These are phyloP conservation scores for Saururus chinensis DNA, from an alignment of 164 flowering plant genomes.

Conservation along the genomic window DNA sequence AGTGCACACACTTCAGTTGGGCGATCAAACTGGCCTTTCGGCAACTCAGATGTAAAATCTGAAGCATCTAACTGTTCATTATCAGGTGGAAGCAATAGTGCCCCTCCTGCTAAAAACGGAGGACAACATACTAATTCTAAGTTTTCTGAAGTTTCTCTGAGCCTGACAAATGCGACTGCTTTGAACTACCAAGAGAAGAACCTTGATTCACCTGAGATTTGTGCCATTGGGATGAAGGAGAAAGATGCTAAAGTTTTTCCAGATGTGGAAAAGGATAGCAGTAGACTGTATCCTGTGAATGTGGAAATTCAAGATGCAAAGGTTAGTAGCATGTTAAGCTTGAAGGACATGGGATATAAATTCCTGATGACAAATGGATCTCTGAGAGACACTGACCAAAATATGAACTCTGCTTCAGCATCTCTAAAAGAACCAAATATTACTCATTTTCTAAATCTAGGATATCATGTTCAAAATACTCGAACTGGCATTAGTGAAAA, in stretches of 20 bases:
- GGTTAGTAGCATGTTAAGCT: background rate
- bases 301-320: constrained; percentile 16
- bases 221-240: constrained; percentile 24
- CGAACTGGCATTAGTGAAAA: constrained; percentile 19
- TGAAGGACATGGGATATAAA: constrained; percentile 5
- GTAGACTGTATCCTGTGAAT: constrained; percentile 4
- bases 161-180: constrained; percentile 15
- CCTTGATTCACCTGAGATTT: constrained; percentile 19
- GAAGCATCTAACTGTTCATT: constrained; percentile 3
- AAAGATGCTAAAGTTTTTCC: constrained; percentile 11
- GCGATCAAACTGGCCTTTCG: background rate
- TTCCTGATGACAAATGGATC: constrained; percentile 1
- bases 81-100: constrained; percentile 8
- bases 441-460: constrained; percentile 12
- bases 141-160: constrained; percentile 16
- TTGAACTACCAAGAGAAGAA: constrained; percentile 18
- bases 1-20: background rate
- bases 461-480: constrained; percentile 7
- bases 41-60: constrained; percentile 8
- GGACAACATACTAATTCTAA: constrained; percentile 14
- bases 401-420: constrained; percentile 15
- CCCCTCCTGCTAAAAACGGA: constrained; percentile 22
- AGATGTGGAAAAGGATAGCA: constrained; percentile 11
- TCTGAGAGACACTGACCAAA: constrained; percentile 6
- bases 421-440: constrained; percentile 10